Evolutionary conservation across 192 early-diverging fungal species (phyloP), one percentile per base, ranked within the genome.

Genomic region (Anaeromyces robustus): DNA sequence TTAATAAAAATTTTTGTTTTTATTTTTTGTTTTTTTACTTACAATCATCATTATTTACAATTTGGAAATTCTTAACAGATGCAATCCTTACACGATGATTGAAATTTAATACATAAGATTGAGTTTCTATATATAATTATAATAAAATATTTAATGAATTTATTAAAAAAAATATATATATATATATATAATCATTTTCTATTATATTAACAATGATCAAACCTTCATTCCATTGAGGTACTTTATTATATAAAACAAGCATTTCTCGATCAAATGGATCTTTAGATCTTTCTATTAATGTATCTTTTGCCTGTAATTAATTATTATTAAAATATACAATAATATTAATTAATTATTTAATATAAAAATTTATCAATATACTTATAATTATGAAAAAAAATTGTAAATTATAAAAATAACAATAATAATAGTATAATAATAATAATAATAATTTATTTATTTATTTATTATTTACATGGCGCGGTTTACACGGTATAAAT

Each of bases 11-110:
- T 34, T 7, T 29, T 29, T 3, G 82, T 13, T 29, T 29, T 29
- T 30, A 34, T 59, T 77, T 78, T 5, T 22, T n/a, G n/a, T 22
- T 37, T 16, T 22, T 32, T 29, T n/a, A 85, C 89, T 86, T 88
- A 93, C 94, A 85, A 83, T 97, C 95, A 59, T 96, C 89, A 34
- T 95, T 93, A 82, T 95, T 94, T 22, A 99, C 93, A 34, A 99
- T 94, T 86, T 98, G 96, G 83, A 99, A 97, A 84, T 98, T 99
- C 83, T 99, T 99, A 17, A 98, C 96, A 0, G 95, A 96, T 1
- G 96, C 92, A 81, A 93, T 81, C 16, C 92, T 92, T 2, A 99
- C 95, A 17, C 97, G 86, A 1, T 94, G 95, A 77, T 90, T 93
- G 83, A 99, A 99, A 83, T 98, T 97, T n/a, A 99, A 83, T 2